phyloP scores from a whole-genome alignment of 1,284 basidiomycete species.

The Clitocybe nebularis region DNA sequence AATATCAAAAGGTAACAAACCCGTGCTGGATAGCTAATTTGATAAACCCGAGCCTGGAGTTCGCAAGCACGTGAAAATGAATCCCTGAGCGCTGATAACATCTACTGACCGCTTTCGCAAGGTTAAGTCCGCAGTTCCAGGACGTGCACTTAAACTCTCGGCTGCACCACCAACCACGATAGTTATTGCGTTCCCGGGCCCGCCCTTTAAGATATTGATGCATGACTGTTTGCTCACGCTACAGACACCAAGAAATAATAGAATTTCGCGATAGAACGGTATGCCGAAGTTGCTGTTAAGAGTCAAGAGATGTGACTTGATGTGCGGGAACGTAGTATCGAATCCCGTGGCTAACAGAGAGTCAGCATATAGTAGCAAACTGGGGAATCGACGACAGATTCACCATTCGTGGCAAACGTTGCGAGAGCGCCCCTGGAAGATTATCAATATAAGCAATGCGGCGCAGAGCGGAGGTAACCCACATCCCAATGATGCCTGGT shows the following conservation, averaged over 20 bases:
- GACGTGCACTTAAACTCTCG: slow-evolving; percentile 89
- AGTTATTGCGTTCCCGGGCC: slow-evolving; percentile 75
- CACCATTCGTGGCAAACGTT: slow-evolving; percentile 91
- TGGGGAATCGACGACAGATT: slow-evolving; percentile 6
- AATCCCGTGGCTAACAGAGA: slow-evolving; percentile 78
- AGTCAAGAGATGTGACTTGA: slow-evolving; percentile 91
- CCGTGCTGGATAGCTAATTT: slow-evolving; percentile 95
- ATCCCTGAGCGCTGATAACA: background rate
- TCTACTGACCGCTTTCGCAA: slow-evolving; percentile 64
- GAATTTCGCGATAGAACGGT: slow-evolving; percentile 90
- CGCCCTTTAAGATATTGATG: slow-evolving; percentile 79
- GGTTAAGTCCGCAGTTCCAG: slow-evolving; percentile 93
- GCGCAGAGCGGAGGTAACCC: no score
- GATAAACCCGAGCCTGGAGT: slow-evolving; percentile 81
- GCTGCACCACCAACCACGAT: slow-evolving; percentile 98
- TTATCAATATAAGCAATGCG: no score
- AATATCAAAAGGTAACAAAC: slow-evolving; percentile 34
- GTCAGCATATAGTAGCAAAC: slow-evolving; percentile 1
- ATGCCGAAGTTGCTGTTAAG: slow-evolving; percentile 88
- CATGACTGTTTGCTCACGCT: slow-evolving; percentile 91
- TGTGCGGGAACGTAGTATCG: slow-evolving; percentile 85
- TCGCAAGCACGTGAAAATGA: slow-evolving; percentile 7
- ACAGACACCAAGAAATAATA: slow-evolving; percentile 84
- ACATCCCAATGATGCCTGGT: slow-evolving; percentile 89
- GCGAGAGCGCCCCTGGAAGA: slow-evolving; percentile 84